Base-by-base conservation (phyloP, 176 grass and related monocot species). In the Aegilops sharonensis region DNA sequence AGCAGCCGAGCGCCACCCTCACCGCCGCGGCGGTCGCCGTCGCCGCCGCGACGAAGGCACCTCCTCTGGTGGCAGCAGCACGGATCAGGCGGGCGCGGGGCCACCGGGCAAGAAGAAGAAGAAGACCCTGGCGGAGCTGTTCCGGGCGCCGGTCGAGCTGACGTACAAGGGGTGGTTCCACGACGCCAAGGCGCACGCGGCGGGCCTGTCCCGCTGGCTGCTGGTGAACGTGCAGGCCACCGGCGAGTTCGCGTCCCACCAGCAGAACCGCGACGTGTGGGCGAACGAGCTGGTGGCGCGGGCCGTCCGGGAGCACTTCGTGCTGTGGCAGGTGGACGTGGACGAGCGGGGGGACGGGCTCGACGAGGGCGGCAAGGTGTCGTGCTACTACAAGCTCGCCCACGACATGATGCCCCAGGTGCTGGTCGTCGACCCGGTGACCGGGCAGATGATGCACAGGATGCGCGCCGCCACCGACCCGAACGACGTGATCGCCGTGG, bases 231-330 rank as follows among this genome's bases (percentile, higher is more conserved):
- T 68, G 65, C 65, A 68, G 65, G 30, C 65, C 7, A 68, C 3
- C 30, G 65, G 30, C 65, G 65, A 68, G 65, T 68, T 68, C 65
- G 65, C 65, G 31, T 68, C 65, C 15, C 65, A 68, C 65, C 6
- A 68, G 65, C 65, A 68, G 65, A 68, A 68, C 65, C 65, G 65
- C 65, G 65, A 68, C 65, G 65, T 68, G 14, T 68, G 65, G 65
- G 65, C 65, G 7, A 35, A 68, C 65, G 65, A 68, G 30, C 65
- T 68, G 30, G 65, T 68, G 7, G 65, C 14, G 65, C 65, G 8
- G 65, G 65, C 31, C 65, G 65, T 68, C 7, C 8, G 65, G 65
- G 30, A 20, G 30, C 30, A 8, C 30, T 68, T 68, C 65, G 65
- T 68, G 30, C 65, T 68, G 14, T 68, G 65, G 65, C 65, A 68